Conservation (phyloP, 2,329 filamentous ascomycete genomes). For the Calycina marina region DNA sequence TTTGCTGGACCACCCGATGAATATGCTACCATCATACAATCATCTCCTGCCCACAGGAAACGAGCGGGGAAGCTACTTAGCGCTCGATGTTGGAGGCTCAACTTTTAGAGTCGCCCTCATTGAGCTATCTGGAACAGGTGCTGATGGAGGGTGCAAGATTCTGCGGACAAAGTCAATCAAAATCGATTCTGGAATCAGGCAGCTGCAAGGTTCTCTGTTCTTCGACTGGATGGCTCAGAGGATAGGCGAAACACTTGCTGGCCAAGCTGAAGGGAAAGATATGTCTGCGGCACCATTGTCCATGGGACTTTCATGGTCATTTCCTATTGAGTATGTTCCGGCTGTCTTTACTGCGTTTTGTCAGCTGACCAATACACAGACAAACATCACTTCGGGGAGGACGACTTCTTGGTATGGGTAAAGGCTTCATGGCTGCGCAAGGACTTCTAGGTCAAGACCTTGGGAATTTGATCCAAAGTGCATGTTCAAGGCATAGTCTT, state of each 20-base stretch:
- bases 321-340: slow-evolving; percentile 47
- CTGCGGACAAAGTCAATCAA: slow-evolving; percentile 39
- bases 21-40: slow-evolving; percentile 54
- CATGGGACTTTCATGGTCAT: slow-evolving; percentile 53
- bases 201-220: slow-evolving; percentile 41
- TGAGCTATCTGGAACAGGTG: slow-evolving; percentile 35
- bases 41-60: slow-evolving; percentile 45
- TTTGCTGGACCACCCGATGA: slow-evolving; percentile 35
- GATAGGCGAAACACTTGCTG: slow-evolving; percentile 40
- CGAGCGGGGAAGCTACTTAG: slow-evolving; percentile 44
- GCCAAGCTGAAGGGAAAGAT: slow-evolving; percentile 26
- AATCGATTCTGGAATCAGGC: slow-evolving; percentile 40
- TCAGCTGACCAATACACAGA: slow-evolving; percentile 26
- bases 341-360: slow-evolving; percentile 2
- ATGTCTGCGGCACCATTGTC: slow-evolving; percentile 29
- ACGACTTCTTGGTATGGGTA: slow-evolving; percentile 47
- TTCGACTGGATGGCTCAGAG: slow-evolving; percentile 55
- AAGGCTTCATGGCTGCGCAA: slow-evolving; percentile 45
- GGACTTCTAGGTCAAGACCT: slow-evolving; percentile 45
- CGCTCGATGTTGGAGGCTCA: slow-evolving; percentile 55
- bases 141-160: slow-evolving; percentile 32
- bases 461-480: slow-evolving; percentile 39
- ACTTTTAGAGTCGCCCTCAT: slow-evolving; percentile 52
- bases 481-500: slow-evolving; percentile 33
- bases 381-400: slow-evolving; percentile 50